A percentile compares a stretch with the other conserved stretches of the same genome.
Conservation (phyloP, 345 rosid species). For the Gossypium bickii region DNA sequence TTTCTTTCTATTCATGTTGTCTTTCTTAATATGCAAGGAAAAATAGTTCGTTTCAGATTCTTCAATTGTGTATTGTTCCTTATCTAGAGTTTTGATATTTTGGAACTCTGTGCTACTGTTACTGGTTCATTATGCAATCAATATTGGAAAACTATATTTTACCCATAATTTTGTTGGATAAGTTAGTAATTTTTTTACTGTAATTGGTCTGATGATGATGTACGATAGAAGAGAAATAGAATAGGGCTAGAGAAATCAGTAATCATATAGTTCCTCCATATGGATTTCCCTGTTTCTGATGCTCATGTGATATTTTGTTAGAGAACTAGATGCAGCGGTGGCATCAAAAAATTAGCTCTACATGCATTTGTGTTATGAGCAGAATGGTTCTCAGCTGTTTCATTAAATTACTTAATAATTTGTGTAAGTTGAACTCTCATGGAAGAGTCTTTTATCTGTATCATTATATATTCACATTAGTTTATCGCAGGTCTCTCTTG, state of each 20-base stretch:
- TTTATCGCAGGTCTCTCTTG: conserved; percentile 64
- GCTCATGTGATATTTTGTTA: neutral
- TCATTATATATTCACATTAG: neutral
- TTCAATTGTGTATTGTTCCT: neutral
- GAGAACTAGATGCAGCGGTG: neutral
- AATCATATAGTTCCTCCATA: neutral
- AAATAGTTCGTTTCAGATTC: neutral
- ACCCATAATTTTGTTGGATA: neutral
- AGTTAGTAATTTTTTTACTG: neutral
- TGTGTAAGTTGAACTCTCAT: neutral
- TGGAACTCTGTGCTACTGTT: neutral
- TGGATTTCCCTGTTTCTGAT: neutral
- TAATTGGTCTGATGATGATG: neutral
- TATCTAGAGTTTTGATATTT: neutral
- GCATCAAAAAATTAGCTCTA: neutral
- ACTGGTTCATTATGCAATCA: neutral
- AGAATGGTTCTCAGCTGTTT: neutral
- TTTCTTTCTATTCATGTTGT: conserved; percentile 1
- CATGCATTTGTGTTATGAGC: neutral
- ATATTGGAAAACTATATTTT: neutral
- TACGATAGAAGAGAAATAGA: neutral
- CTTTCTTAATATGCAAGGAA: neutral
- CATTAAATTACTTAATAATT: neutral
- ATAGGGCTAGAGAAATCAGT: neutral
- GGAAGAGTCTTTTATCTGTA: neutral